phyloP scores from a whole-genome alignment of 805 yeast genomes.

The Ogataea henricii region DNA sequence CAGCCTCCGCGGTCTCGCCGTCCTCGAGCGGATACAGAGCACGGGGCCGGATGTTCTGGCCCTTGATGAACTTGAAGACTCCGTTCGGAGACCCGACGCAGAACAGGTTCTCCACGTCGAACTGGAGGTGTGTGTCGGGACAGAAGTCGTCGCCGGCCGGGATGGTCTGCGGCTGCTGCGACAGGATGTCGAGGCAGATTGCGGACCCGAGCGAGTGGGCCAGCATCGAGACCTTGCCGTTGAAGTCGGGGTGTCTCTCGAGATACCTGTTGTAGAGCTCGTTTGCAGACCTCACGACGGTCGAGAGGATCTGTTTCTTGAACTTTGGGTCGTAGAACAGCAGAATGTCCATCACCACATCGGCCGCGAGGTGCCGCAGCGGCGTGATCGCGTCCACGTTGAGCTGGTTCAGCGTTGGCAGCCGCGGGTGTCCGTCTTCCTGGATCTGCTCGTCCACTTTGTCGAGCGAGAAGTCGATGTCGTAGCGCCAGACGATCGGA shows the following conservation, averaged over 20 bases:
- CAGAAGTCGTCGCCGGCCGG: slow-evolving; percentile 33
- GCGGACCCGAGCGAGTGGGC: slow-evolving; percentile 95
- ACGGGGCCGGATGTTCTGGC: slow-evolving; percentile 56
- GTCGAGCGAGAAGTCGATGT: slow-evolving; percentile 59
- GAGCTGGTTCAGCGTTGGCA: slow-evolving; percentile 70
- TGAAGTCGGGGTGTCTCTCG: slow-evolving; percentile 66
- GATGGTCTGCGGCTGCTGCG: slow-evolving; percentile 44
- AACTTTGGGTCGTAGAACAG: slow-evolving; percentile 75
- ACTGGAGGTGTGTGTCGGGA: slow-evolving; percentile 49
- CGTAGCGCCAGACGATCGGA: slow-evolving; percentile 92
- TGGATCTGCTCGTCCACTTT: slow-evolving; percentile 40
- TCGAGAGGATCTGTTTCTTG: slow-evolving; percentile 58
- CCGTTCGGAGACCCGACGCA: slow-evolving; percentile 92
- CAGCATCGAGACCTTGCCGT: slow-evolving; percentile 79
- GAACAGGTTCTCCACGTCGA: slow-evolving; percentile 73
- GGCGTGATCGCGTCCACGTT: slow-evolving; percentile 79
- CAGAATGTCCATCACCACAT: slow-evolving; percentile 81
- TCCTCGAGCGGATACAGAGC: slow-evolving; percentile 10
- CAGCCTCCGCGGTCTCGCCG: slow-evolving; percentile 8
- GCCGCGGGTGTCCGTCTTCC: slow-evolving; percentile 40
- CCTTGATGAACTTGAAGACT: slow-evolving; percentile 72
- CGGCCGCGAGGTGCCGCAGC: slow-evolving; percentile 77
- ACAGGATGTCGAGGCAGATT: slow-evolving; percentile 73
- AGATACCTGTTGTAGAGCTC: slow-evolving; percentile 57
- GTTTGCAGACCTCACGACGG: slow-evolving; percentile 67